Conservation (phyloP, 2,329 filamentous ascomycete genomes). For the Paecilomyces sp. region DNA sequence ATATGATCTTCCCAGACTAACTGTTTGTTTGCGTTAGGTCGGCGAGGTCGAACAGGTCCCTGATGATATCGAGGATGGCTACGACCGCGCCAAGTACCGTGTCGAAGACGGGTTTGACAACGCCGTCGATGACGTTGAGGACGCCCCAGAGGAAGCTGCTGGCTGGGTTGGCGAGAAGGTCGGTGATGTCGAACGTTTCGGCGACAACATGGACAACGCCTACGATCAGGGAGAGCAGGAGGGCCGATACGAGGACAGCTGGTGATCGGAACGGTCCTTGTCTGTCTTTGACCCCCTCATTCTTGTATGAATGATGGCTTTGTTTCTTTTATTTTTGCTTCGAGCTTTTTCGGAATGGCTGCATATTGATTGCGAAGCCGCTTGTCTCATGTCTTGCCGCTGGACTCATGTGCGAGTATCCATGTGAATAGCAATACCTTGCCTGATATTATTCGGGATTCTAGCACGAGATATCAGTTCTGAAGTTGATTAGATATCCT, state of each 20-base stretch:
- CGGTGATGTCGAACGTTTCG: constrained; percentile 38
- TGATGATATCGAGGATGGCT: constrained; percentile 25
- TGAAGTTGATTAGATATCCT: not conserved
- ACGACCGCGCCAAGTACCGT: constrained; percentile 21
- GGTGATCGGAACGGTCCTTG: not conserved
- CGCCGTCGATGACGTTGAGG: constrained; percentile 23
- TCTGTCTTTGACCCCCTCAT: not conserved
- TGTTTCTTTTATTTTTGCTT: not conserved
- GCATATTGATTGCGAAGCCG: not conserved
- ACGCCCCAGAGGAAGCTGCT: constrained; percentile 29
- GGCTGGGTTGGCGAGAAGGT: constrained; percentile 34
- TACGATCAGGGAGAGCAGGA: constrained; percentile 36
- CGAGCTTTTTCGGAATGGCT: not conserved
- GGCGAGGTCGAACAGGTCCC: constrained; percentile 36
- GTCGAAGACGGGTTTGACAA: constrained; percentile 18
- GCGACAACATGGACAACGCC: constrained; percentile 34
- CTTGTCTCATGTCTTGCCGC: not conserved
- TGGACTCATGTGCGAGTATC: not conserved
- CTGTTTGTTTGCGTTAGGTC: constrained; percentile 14
- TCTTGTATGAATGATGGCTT: not conserved
- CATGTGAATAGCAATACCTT: not conserved
- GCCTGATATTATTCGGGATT: not conserved
- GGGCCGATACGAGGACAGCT: constrained; percentile 15
- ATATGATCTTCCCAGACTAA: not conserved
- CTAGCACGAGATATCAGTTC: not conserved